Conservation (phyloP, 805 yeast species). For the Candida glaebosa region DNA sequence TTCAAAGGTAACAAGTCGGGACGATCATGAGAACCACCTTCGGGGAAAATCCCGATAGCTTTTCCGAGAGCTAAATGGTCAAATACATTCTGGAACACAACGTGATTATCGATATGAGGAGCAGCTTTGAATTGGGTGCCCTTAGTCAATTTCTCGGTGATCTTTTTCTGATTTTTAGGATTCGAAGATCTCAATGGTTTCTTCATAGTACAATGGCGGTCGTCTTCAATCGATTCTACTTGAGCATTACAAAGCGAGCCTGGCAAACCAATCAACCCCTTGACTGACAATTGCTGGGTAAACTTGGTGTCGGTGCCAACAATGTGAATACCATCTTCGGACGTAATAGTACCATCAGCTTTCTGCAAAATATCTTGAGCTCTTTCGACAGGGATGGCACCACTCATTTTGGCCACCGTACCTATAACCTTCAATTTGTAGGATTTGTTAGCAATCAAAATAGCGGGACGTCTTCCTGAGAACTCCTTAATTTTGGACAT, state of each 20-base stretch:
- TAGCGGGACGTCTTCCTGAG: constrained; percentile 30
- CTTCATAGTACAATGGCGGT: constrained; percentile 23
- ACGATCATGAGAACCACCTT: constrained; percentile 44
- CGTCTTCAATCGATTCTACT: constrained; percentile 27
- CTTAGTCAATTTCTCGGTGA: constrained; percentile 14
- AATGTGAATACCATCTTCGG: constrained; percentile 12
- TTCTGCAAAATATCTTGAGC: constrained; percentile 36
- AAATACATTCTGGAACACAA: constrained; percentile 36
- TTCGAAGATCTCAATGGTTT: constrained; percentile 19
- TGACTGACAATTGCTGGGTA: constrained; percentile 27
- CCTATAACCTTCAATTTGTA: constrained; percentile 32
- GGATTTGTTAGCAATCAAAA: constrained; percentile 36
- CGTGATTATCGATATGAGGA: constrained; percentile 37
- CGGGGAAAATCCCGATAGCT: constrained; percentile 41
- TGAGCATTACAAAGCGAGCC: constrained; percentile 32
- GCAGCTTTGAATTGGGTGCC: constrained; percentile 35
- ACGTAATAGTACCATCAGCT: constrained; percentile 26
- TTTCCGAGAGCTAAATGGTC: constrained; percentile 30
- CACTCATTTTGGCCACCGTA: constrained; percentile 25
- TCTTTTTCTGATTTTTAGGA: constrained; percentile 9
- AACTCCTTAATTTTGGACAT: constrained; percentile 32
- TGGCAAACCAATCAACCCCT: constrained; percentile 37
- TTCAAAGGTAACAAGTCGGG: constrained; percentile 40
- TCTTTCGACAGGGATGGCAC: constrained; percentile 41
- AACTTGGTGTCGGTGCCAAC: constrained; percentile 35